Percentiles rank a stretch among this genome's conserved stretches.
Evolutionary conservation across 306 rosid genomes (phyloP).

Genomic region (Urtica urens): DNA sequence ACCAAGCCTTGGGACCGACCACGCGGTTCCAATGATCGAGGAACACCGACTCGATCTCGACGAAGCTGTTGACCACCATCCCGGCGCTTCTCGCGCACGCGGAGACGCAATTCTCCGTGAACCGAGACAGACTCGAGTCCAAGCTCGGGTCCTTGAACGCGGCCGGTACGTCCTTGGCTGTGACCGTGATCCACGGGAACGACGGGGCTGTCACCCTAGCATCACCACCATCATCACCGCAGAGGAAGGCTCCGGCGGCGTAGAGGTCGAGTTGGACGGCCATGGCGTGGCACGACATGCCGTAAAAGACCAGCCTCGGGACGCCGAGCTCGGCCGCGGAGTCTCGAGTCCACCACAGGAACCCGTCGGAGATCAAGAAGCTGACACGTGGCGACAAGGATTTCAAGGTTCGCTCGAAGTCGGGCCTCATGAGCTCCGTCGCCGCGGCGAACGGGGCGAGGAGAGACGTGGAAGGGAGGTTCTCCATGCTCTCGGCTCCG

Average conservation of each 20-base stretch:
- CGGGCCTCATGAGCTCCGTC: constrained; percentile 19
- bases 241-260: no score
- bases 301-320: constrained; percentile 22
- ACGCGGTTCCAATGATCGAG: constrained; percentile 11
- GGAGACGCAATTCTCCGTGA: accelerated
- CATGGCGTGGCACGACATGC: constrained; percentile 4
- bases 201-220: background rate
- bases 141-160: no score
- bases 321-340: constrained; percentile 26
- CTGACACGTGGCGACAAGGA: constrained; percentile 19
- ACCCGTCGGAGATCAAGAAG: constrained; percentile 38
- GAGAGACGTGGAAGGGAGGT: constrained; percentile 14
- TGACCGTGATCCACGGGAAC: constrained; percentile 32
- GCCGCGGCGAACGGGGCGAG: constrained; percentile 17
- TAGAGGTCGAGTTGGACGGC: background rate
- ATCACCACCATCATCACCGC: constrained; percentile 5
- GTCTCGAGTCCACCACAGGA: constrained; percentile 44
- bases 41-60: constrained; percentile 28
- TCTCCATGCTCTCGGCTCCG: constrained; percentile 28
- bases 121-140: background rate
- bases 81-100: constrained; percentile 18
- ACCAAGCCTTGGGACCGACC: constrained; percentile 9
- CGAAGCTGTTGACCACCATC: constrained; percentile 26
- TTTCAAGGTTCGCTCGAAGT: constrained; percentile 24
- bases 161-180: constrained; percentile 9